A percentile compares a stretch with the other conserved stretches of the same genome.
Evolutionary conservation across 495 filamentous ascomycete species (phyloP).

Genomic region (Oidiodendron maius): DNA sequence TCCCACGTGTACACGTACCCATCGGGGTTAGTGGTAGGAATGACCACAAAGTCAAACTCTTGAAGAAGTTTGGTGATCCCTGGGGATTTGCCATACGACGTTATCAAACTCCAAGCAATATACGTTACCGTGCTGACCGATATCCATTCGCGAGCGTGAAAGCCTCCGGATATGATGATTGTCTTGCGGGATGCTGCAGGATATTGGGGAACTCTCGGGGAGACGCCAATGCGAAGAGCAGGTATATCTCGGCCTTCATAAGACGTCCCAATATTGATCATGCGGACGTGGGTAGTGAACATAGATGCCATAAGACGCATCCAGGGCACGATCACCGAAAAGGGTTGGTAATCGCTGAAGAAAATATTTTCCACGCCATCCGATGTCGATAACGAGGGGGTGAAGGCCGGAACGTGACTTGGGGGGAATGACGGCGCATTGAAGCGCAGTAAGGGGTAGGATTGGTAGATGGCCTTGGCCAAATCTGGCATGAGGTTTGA

Average conservation of each 20-base stretch:
- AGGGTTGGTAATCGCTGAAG: conserved; percentile 81
- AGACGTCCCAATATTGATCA: conserved; percentile 71
- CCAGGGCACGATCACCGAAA: conserved; percentile 76
- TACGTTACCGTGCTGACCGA: conserved; percentile 89
- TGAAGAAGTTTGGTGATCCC: conserved; percentile 71
- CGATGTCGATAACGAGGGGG: conserved; percentile 28
- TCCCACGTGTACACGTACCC: conserved; percentile 95
- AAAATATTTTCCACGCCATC: conserved; percentile 53
- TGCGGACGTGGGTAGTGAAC: conserved; percentile 71
- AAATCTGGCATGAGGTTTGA: conserved; percentile 76
- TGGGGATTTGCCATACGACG: conserved; percentile 61
- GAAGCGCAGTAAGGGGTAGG: conserved; percentile 51
- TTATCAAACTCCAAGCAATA: conserved; percentile 83
- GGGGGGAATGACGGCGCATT: conserved; percentile 12
- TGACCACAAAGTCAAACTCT: conserved; percentile 78
- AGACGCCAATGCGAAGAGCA: conserved; percentile 72
- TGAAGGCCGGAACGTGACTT: conserved; percentile 15
- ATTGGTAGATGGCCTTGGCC: conserved; percentile 66
- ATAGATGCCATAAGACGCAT: conserved; percentile 84
- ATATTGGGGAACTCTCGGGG: conserved; percentile 35
- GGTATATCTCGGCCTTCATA: conserved; percentile 84
- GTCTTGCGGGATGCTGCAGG: conserved; percentile 54
- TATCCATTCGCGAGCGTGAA: conserved; percentile 95
- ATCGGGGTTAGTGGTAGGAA: conserved; percentile 88
- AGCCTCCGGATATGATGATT: conserved; percentile 76